These are phyloP conservation scores for Paraphaeosphaeria sporulosa DNA, from an alignment of 2,329 filamentous ascomycete genomes.

Conservation along the genomic window DNA sequence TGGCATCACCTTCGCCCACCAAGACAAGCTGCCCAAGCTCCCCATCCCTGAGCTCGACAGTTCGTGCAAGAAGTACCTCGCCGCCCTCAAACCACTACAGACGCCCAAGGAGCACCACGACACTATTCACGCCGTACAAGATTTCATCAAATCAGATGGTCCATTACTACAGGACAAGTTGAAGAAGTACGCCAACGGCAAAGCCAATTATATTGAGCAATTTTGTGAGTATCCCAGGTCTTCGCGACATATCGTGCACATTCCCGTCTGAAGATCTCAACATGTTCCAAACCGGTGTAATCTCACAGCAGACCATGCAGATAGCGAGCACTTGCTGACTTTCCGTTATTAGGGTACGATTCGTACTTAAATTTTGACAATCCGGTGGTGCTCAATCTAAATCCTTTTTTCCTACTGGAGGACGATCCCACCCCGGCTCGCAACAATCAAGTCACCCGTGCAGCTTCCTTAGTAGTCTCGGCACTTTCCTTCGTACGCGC, in stretches of 20 bases:
- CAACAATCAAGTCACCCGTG: slow-evolving; percentile 95
- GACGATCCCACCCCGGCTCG: slow-evolving; percentile 96
- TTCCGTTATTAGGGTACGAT: slow-evolving; percentile 83
- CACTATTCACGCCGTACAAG: slow-evolving; percentile 78
- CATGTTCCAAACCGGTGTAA: slow-evolving; percentile 17
- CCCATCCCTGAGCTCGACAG: slow-evolving; percentile 88
- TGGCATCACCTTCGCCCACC: slow-evolving; percentile 86
- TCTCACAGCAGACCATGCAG: slow-evolving; percentile 13
- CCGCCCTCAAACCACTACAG: slow-evolving; percentile 82
- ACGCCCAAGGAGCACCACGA: slow-evolving; percentile 81
- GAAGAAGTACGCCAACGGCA: slow-evolving; percentile 87
- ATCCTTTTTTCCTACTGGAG: slow-evolving; percentile 96
- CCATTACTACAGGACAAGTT: slow-evolving; percentile 86
- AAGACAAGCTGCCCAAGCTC: slow-evolving; percentile 88
- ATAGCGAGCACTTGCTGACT: slow-evolving; percentile 30
- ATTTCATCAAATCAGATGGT: slow-evolving; percentile 83
- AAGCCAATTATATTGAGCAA: slow-evolving; percentile 97
- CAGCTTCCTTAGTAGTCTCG: slow-evolving; percentile 89
- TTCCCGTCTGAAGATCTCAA: slow-evolving; percentile 13
- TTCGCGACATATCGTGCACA: slow-evolving; percentile 2
- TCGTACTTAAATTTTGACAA: slow-evolving; percentile 98
- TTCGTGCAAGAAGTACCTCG: slow-evolving; percentile 80
- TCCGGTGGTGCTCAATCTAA: slow-evolving; percentile 94
- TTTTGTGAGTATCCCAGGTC: slow-evolving; percentile 74
- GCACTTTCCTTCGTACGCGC: slow-evolving; percentile 91